Base-by-base conservation (phyloP, 192 early-diverging fungal species). In the Endogone sp. region DNA sequence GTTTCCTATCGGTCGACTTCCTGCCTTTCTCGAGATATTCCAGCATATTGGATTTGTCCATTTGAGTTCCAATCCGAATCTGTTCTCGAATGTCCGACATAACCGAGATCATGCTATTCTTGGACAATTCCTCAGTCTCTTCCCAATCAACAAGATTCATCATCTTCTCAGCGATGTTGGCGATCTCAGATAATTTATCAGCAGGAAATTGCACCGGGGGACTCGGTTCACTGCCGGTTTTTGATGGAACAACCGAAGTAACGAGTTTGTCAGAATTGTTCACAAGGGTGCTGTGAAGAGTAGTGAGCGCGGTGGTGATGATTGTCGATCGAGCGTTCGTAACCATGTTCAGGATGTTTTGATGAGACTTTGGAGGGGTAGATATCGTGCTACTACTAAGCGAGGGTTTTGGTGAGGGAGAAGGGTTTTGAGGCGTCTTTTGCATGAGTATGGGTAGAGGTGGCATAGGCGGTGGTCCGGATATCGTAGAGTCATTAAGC, bases 221-320 rank as follows among this genome's bases (percentile, higher is more conserved):
- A 55, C 57, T 32, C 20, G 70, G 44, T 23, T 29, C 30, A 3
- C 11, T 26, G 22, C 56, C 56, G 37, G 37, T 23, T 28, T 37
- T 32, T 60, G 57, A 58, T 25, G 67, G 58, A 11, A 74, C 23
- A 13, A 66, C 20, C 0, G 70, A 57, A 1, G 69, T 63, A 16
- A 75, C 25, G 25, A 62, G 30, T 44, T 60, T 61, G 26, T 75
- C 77, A 37, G 72, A 74, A 25, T 71, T 70, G 29, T 63, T 62
- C 2, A 68, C 31, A 1, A 79, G 61, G 60, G 65, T 68, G 16
- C 60, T 79, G 27, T 72, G 77, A 26, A 79, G 29, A 13, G 69
- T 68, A 16, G 77, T 79, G 3, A 79, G 31, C 3, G 73, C 74
- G 20, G 69, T 65, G 22, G 77, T 71, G 3, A 79, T 69, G 65